Conservation (phyloP, 2,329 filamentous ascomycete species). For the Fusarium coicis region DNA sequence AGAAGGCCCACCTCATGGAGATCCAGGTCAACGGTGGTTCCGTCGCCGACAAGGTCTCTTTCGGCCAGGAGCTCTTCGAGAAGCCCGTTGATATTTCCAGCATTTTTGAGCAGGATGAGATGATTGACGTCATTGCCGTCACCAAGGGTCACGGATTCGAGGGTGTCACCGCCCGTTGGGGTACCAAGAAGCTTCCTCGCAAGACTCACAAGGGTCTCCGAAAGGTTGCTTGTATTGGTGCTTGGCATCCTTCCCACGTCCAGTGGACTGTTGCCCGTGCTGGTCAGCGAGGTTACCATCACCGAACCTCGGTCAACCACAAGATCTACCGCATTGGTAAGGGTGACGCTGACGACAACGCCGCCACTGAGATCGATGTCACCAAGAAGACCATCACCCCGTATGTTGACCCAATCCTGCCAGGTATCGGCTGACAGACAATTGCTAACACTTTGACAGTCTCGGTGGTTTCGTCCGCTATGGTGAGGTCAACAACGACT, state of each 20-base stretch:
- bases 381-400: slow-evolving; percentile 99
- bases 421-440: neutral
- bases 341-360: slow-evolving; percentile 89
- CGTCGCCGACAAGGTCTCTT: slow-evolving; percentile 95
- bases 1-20: slow-evolving; percentile 99
- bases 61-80: slow-evolving; percentile 96
- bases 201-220: slow-evolving; percentile 99
- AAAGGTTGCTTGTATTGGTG: slow-evolving; percentile 99
- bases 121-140: slow-evolving; percentile 98
- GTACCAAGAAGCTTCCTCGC: slow-evolving; percentile 99
- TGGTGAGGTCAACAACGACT: slow-evolving; percentile 99
- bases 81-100: slow-evolving; percentile 93
- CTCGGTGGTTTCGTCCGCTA: slow-evolving; percentile 99
- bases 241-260: slow-evolving; percentile 99
- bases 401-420: slow-evolving; percentile 70
- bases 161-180: slow-evolving; percentile 98
- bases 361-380: slow-evolving; percentile 93
- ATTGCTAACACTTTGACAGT: slow-evolving; percentile 62
- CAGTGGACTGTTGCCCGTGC: slow-evolving; percentile 99
- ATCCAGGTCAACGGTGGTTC: slow-evolving; percentile 99
- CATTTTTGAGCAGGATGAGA: slow-evolving; percentile 99
- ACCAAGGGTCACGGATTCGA: slow-evolving; percentile 99
- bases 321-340: slow-evolving; percentile 99
- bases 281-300: slow-evolving; percentile 99
- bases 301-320: slow-evolving; percentile 99